Conservation (phyloP, 1,284 basidiomycete species). For the Apiotrichum montevideense region DNA sequence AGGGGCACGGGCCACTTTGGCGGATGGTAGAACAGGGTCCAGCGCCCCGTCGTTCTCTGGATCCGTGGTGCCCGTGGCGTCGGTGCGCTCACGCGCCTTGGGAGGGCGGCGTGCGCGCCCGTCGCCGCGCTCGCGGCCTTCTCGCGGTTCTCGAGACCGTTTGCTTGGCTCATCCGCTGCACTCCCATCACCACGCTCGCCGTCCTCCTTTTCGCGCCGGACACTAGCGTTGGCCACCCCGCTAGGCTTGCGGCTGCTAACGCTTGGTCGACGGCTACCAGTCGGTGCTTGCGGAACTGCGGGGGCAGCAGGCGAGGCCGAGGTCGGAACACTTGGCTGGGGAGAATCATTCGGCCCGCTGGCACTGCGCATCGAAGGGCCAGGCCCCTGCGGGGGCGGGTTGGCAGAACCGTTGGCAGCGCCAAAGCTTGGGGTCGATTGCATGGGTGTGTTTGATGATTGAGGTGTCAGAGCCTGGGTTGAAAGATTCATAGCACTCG, state of each 20-base stretch:
- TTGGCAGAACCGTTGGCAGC: not conserved
- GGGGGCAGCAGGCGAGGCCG: not conserved
- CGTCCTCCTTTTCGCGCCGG: slow-evolving; percentile 8
- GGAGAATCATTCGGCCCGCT: not conserved
- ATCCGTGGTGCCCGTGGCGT: not conserved
- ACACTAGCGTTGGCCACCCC: not conserved
- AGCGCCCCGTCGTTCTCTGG: slow-evolving; percentile 4
- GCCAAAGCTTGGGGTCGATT: slow-evolving; percentile 1
- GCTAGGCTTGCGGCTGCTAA: slow-evolving; percentile 4
- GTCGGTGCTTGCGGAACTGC: not conserved
- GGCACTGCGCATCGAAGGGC: not conserved
- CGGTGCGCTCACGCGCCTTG: slow-evolving; percentile 15
- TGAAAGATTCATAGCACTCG: slow-evolving; percentile 14
- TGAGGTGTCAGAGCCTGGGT: slow-evolving; percentile 1
- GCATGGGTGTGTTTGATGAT: not conserved
- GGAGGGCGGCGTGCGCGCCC: slow-evolving; percentile 9
- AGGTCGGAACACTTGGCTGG: not conserved
- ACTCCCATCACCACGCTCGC: slow-evolving; percentile 2
- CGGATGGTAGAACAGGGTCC: slow-evolving; percentile 20
- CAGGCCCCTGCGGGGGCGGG: not conserved
- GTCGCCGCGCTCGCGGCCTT: not conserved
- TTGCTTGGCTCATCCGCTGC: slow-evolving; percentile 7
- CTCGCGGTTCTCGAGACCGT: slow-evolving; percentile 1
- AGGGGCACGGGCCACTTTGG: slow-evolving; percentile 23
- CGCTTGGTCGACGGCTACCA: not conserved